A percentile compares a stretch with the other conserved stretches of the same genome.
These are phyloP conservation scores for Botrytis aclada DNA, from an alignment of 2,329 filamentous ascomycete genomes.

Conservation along the genomic window DNA sequence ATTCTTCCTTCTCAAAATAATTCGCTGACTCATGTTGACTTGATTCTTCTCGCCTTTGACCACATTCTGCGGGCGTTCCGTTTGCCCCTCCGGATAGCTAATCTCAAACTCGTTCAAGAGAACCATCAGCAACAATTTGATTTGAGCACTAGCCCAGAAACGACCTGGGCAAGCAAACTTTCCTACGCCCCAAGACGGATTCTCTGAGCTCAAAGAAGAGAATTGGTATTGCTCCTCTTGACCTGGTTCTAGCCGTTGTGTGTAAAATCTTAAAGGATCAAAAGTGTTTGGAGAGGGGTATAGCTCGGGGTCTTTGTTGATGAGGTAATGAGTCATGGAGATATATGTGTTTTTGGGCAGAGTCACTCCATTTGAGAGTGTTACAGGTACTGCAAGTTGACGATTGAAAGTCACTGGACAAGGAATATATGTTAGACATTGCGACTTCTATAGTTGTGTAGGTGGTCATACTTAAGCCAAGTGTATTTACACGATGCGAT, in stretches of 20 bases:
- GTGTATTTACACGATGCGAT: neutral
- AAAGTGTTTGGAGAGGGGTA: conserved; percentile 23
- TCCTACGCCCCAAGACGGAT: neutral
- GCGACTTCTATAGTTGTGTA: neutral
- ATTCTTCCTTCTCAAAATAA: neutral
- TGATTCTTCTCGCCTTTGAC: conserved; percentile 4
- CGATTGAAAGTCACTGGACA: conserved; percentile 20
- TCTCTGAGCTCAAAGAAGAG: neutral
- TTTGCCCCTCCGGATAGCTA: conserved; percentile 57
- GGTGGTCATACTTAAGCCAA: neutral
- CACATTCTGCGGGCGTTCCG: conserved; percentile 51
- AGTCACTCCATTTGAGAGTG: conserved; percentile 37
- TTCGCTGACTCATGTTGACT: neutral
- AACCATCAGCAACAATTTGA: conserved; percentile 28
- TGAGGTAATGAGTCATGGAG: conserved; percentile 1
- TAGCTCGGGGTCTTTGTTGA: conserved; percentile 2
- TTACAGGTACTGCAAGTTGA: conserved; percentile 25
- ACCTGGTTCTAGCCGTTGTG: conserved; percentile 26
- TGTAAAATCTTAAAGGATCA: conserved; percentile 31
- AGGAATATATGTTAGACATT: neutral
- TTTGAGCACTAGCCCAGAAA: conserved; percentile 41
- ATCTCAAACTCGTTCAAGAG: neutral
- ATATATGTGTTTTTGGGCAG: conserved; percentile 35
- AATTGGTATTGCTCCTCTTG: conserved; percentile 36
- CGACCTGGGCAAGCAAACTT: conserved; percentile 41